A percentile compares a stretch with the other conserved stretches of the same genome.
Conservation (phyloP, 306 rosid species). For the cucumber (Cucumis sativus) region Cucumber_9930_V3 NC_026655.2:14773001-14773500, state of each 20-base stretch:
- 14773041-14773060: not conserved
- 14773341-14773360: no score
- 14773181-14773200: no score
- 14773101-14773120: not conserved
- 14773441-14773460: not conserved
- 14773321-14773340: not conserved
- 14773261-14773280: not conserved
- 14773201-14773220: no score
- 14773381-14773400: not conserved
- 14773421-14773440: not conserved
- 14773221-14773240: not conserved
- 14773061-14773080: not conserved
- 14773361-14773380: no score
- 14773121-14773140: not conserved
- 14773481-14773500: slow-evolving; percentile 5
- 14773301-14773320: not conserved
- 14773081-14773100: not conserved
- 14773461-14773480: not conserved
- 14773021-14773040: not conserved
- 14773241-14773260: not conserved
- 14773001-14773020: not conserved
- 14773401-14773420: not conserved
- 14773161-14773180: no score
- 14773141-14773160: no score
- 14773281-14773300: not conserved